Evolutionary conservation across 371 early-diverging fungal genomes (phyloP).

Genomic region (Phascolomyces articulosus): DNA sequence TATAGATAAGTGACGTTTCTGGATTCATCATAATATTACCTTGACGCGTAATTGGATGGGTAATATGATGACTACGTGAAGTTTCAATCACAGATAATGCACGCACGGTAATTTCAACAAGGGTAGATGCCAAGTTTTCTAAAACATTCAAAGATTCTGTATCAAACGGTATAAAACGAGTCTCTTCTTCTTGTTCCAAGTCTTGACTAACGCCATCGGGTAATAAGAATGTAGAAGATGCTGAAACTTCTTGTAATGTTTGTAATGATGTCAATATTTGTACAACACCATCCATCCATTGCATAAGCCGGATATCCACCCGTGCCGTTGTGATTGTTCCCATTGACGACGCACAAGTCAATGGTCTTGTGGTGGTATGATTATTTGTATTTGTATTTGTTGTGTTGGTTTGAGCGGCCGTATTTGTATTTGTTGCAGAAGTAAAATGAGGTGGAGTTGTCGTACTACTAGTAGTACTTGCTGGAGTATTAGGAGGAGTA

Average conservation of each 20-base stretch:
- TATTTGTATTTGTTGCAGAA: too few species aligned
- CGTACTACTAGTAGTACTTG: neutral
- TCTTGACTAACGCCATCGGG: neutral
- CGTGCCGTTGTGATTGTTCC: conserved; percentile 18
- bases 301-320: conserved; percentile 46
- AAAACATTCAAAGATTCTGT: conserved; percentile 13
- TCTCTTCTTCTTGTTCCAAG: conserved; percentile 1
- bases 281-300: conserved; percentile 39
- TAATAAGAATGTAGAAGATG: neutral
- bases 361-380: too few species aligned
- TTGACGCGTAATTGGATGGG: neutral
- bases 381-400: too few species aligned
- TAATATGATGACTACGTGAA: conserved; percentile 8
- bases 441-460: neutral
- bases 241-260: conserved; percentile 23
- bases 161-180: too few species aligned
- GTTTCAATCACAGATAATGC: conserved; percentile 46
- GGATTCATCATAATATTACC: conserved; percentile 48
- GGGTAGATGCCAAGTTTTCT: conserved; percentile 34
- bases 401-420: too few species aligned
- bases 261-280: conserved; percentile 33
- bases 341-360: too few species aligned
- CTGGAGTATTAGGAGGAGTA: too few species aligned
- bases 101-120: conserved; percentile 41
- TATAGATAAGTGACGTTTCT: conserved; percentile 28